These are phyloP conservation scores for Paxillus ammoniavirescens DNA, from an alignment of 768 basidiomycete species.

Conservation along the genomic window DNA sequence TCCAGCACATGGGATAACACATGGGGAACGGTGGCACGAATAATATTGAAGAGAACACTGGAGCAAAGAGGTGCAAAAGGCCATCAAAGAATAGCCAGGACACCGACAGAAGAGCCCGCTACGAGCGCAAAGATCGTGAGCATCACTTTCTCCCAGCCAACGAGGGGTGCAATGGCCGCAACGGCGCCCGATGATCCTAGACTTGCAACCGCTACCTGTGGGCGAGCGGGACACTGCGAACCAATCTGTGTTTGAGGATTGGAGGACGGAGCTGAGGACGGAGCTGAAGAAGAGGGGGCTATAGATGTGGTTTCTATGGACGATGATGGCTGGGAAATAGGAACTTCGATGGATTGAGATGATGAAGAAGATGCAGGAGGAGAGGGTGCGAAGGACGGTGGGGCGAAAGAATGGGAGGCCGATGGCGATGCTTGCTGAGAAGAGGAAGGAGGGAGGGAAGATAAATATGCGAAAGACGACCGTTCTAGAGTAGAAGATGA, in stretches of 20 bases:
- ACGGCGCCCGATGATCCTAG: slow-evolving; percentile 12
- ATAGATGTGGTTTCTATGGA: background rate
- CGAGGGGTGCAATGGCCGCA: slow-evolving; percentile 3
- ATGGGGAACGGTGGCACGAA: too few species aligned
- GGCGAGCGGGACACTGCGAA: slow-evolving; percentile 21
- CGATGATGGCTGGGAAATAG: background rate
- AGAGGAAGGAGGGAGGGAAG: background rate
- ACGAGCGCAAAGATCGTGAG: slow-evolving; percentile 26
- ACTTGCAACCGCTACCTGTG: slow-evolving; percentile 1
- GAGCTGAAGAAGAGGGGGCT: slow-evolving; percentile 1
- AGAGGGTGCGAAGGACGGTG: background rate
- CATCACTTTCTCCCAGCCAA: slow-evolving; percentile 25
- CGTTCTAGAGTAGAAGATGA: background rate
- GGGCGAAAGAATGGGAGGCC: background rate
- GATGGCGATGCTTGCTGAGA: background rate
- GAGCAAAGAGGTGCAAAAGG: background rate
- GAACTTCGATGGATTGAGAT: slow-evolving; percentile 1
- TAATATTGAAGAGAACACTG: background rate
- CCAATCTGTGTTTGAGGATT: slow-evolving; percentile 20
- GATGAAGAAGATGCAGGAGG: background rate
- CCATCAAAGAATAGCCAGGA: slow-evolving; percentile 24
- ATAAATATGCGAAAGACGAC: background rate
- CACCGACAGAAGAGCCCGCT: slow-evolving; percentile 24
- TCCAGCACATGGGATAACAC: too few species aligned
- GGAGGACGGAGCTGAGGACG: background rate